Evolutionary conservation across 768 basidiomycete species (phyloP).

Genomic region (Boletus reticulatus): DNA sequence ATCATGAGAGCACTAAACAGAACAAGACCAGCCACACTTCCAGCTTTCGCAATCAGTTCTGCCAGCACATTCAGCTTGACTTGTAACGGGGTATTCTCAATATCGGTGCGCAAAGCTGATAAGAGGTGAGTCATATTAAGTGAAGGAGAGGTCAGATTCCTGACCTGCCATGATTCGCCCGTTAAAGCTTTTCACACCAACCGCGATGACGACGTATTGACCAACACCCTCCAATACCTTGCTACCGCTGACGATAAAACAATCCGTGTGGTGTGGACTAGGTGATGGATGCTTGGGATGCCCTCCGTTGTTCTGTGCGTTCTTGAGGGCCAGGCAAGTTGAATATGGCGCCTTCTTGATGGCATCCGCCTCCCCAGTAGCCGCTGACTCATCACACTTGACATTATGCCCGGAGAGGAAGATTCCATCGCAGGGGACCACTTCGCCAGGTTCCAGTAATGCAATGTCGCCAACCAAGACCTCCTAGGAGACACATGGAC

Average conservation of each 20-base stretch:
- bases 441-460: constrained; percentile 90
- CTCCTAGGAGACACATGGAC: constrained; percentile 47
- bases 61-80: constrained; percentile 92
- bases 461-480: constrained; percentile 94
- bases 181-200: constrained; percentile 91
- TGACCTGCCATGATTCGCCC: constrained; percentile 97
- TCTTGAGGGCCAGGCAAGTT: constrained; percentile 59
- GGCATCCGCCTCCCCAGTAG: constrained; percentile 95
- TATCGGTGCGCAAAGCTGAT: constrained; percentile 78
- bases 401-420: constrained; percentile 92
- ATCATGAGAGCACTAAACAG: constrained; percentile 89
- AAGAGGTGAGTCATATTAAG: not conserved
- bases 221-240: constrained; percentile 97
- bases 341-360: constrained; percentile 84
- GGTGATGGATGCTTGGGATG: constrained; percentile 3
- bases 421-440: constrained; percentile 94
- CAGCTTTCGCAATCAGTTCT: constrained; percentile 91
- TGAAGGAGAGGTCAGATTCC: not conserved
- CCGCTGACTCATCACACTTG: constrained; percentile 93
- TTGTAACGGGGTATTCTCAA: constrained; percentile 91
- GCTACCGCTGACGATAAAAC: constrained; percentile 87
- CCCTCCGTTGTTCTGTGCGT: constrained; percentile 31
- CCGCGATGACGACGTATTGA: constrained; percentile 86
- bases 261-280: constrained; percentile 66
- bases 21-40: constrained; percentile 74